A percentile compares a stretch with the other conserved stretches of the same genome.
These are phyloP conservation scores for Penicillium oxalicum DNA, from an alignment of 2,329 filamentous ascomycete genomes.

Conservation along the genomic window DNA sequence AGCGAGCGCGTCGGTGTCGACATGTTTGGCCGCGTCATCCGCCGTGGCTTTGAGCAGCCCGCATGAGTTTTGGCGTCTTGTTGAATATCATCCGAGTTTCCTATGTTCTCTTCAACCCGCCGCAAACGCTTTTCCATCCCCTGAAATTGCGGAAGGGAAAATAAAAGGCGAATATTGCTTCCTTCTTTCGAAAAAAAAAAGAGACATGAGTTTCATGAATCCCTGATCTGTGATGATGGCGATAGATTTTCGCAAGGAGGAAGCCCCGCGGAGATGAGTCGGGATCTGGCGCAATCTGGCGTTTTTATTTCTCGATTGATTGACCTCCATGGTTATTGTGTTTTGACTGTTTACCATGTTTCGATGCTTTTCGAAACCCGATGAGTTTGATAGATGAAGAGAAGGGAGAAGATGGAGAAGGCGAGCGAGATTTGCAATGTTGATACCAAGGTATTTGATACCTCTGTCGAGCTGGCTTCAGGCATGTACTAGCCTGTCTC, in stretches of 20 bases:
- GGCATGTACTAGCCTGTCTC: slow-evolving; percentile 2
- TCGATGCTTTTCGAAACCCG: slow-evolving; percentile 12
- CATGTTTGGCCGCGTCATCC: slow-evolving; percentile 59
- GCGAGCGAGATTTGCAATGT: slow-evolving; percentile 14
- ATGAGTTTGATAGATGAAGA: slow-evolving; percentile 4
- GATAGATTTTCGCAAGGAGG: slow-evolving; percentile 25
- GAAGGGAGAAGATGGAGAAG: slow-evolving; percentile 1
- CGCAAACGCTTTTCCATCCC: slow-evolving; percentile 1
- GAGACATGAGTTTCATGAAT: slow-evolving; percentile 25
- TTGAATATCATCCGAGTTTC: slow-evolving; percentile 3
- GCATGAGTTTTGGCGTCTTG: slow-evolving; percentile 41
- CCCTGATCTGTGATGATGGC: slow-evolving; percentile 21
- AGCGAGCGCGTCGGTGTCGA: slow-evolving; percentile 74
- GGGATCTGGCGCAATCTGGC: slow-evolving; percentile 23
- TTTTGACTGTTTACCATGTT: slow-evolving; percentile 18
- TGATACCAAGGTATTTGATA: slow-evolving; percentile 11
- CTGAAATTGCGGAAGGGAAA: slow-evolving; percentile 5
- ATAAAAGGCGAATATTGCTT: background rate
- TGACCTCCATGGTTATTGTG: slow-evolving; percentile 16
- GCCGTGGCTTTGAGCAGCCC: slow-evolving; percentile 79
- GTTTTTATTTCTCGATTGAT: slow-evolving; percentile 17
- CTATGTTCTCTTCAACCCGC: slow-evolving; percentile 1
- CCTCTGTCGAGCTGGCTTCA: slow-evolving; percentile 3
- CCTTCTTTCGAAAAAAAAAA: slow-evolving; percentile 6
- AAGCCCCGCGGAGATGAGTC: slow-evolving; percentile 23